Conservation (phyloP, 768 basidiomycete genomes). For the Tephrocybe sp. region DNA sequence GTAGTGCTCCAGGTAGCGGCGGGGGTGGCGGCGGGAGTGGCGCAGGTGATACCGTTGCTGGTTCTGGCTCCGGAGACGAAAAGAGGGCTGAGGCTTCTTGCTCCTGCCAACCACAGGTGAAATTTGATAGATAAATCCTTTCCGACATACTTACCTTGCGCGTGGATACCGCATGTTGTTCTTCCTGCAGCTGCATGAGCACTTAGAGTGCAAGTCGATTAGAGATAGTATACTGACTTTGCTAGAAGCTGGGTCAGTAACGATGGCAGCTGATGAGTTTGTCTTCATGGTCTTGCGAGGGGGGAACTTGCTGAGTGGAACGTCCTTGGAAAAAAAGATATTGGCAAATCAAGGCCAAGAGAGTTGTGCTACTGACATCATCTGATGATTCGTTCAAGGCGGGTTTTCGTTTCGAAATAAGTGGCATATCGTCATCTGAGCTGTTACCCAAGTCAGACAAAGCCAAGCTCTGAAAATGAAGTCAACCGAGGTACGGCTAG, state of each 20-base stretch:
- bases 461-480: slow-evolving; percentile 9
- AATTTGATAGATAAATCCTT: no score
- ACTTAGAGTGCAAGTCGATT: background rate
- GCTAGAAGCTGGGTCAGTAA: background rate
- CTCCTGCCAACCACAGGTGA: no score
- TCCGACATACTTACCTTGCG: background rate
- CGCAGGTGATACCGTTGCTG: background rate
- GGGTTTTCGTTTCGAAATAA: slow-evolving; percentile 13
- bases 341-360: background rate
- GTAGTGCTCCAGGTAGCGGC: background rate
- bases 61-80: slow-evolving; percentile 6
- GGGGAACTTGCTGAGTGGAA: slow-evolving; percentile 6
- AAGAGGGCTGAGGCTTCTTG: slow-evolving; percentile 2
- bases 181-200: background rate
- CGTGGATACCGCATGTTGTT: background rate
- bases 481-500: background rate
- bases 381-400: slow-evolving; percentile 7
- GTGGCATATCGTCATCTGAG: slow-evolving; percentile 16
- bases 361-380: slow-evolving; percentile 6
- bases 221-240: slow-evolving; percentile 3
- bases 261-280: background rate
- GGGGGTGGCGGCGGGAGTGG: background rate
- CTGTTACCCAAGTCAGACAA: background rate
- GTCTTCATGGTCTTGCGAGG: slow-evolving; percentile 9
- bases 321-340: slow-evolving; percentile 6